Evolutionary conservation across 331 rosid species (phyloP), one percentile per base, ranked within the genome.

Genomic region (Phaseolus coccineus): DNA sequence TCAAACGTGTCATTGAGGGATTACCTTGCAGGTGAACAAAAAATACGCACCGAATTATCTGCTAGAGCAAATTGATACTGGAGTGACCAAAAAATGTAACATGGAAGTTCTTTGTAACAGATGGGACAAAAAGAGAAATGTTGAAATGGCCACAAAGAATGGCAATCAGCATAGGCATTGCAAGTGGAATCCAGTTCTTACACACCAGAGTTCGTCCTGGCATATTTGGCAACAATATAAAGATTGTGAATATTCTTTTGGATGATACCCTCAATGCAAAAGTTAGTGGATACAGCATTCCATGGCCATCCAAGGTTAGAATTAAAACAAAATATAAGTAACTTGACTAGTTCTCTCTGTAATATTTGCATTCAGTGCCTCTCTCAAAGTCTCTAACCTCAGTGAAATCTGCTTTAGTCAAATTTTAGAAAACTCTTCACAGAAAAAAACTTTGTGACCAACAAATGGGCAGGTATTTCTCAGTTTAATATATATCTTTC

Each of bases 101-200:
- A 50, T 5, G 42, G 40, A 12, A 66, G 14, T 57, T 80, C 69
- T 71, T 2, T 77, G 69, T 16, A 55, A 78, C 85, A 95, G 98
- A 95, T 84, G 83, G 86, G 91, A 93, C 87, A 69, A 87, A 78
- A 82, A 93, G 80, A 80, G 97, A 92, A 55, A 71, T 80, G 86
- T 83, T 93, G 63, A 95, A 93, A 84, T 95, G 98, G 99, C 92
- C 93, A 37, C 96, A 93, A 72, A 95, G 99, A 87, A 88, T 95
- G 94, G 89, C 87, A 61, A 89, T 95, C 13, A 67, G 85, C 67
- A 87, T 87, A 14, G 92, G 96, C 19, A 74, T 90, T 47, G 94
- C 90, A 9, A 87, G 90, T 67, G 99, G 96, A 76, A 86, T 93
- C 42, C 93, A 91, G 85, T 91, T 85, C 82, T 77, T 95, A 73